Evolutionary conservation across 2,329 filamentous ascomycete genomes (phyloP).

Genomic region (Colletotrichum tropicicola): DNA sequence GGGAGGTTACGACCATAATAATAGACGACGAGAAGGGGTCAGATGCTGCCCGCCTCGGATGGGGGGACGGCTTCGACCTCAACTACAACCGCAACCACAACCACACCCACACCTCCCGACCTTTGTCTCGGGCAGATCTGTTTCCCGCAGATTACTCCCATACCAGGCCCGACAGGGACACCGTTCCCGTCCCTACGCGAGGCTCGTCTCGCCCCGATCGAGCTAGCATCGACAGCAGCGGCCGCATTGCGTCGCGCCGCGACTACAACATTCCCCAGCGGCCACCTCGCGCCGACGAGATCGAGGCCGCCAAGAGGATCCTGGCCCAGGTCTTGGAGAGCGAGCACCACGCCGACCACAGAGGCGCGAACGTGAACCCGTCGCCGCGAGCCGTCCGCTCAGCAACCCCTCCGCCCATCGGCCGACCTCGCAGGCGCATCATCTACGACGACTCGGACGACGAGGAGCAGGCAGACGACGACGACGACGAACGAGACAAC

Average conservation of each 20-base stretch:
- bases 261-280: conserved; percentile 10
- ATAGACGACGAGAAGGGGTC: too few species aligned
- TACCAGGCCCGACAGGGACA: background rate
- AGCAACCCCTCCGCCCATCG: conserved; percentile 26
- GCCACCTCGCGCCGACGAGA: conserved; percentile 18
- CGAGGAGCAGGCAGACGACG: conserved; percentile 3
- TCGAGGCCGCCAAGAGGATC: conserved; percentile 16
- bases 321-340: conserved; percentile 11
- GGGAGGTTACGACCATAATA: too few species aligned
- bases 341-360: background rate
- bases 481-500: background rate
- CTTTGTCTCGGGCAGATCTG: conserved; percentile 15
- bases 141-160: background rate
- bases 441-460: conserved; percentile 22
- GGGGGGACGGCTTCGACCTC: too few species aligned
- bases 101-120: background rate
- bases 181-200: background rate
- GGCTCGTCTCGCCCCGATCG: conserved; percentile 14
- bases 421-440: background rate
- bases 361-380: background rate
- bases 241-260: background rate
- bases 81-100: too few species aligned
- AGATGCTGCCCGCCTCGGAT: too few species aligned
- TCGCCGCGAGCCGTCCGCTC: background rate
- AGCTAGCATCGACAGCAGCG: background rate